Percentiles rank a stretch among this genome's conserved stretches.
These are phyloP conservation scores for Blastocystis sp. DNA, from an alignment of 352 stramenopile species.

Conservation along the genomic window DNA sequence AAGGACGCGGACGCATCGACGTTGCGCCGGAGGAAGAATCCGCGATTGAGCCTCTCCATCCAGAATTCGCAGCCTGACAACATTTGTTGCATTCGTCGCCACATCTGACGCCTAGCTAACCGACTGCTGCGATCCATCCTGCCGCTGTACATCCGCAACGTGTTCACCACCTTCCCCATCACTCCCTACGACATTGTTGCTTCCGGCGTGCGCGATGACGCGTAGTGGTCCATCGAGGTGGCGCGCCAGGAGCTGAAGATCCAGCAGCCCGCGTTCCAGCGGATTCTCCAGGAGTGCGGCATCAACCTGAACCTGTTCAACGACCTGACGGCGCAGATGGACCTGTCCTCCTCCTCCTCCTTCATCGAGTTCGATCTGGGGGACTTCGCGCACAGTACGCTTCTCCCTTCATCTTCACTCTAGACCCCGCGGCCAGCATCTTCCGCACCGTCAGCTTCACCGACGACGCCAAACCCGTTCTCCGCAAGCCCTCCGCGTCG, in stretches of 20 bases:
- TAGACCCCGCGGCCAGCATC: background rate
- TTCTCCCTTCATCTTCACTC: background rate
- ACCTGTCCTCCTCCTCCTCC: background rate
- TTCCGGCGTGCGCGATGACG: background rate
- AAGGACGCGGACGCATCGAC: no score
- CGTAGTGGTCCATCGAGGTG: constrained; percentile 51
- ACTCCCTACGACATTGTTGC: constrained; percentile 47
- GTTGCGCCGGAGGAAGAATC: background rate
- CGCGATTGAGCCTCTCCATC: background rate
- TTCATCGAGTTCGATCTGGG: background rate
- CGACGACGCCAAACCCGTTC: background rate
- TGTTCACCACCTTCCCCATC: constrained; percentile 5
- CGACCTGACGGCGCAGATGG: constrained; percentile 6
- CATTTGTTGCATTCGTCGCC: background rate
- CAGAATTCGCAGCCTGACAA: constrained; percentile 23
- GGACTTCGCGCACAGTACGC: background rate
- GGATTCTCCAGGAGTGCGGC: constrained; percentile 14
- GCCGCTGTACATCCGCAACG: constrained; percentile 42
- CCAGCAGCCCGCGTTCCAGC: constrained; percentile 2
- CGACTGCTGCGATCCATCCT: constrained; percentile 21
- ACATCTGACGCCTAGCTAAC: background rate
- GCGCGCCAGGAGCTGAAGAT: background rate
- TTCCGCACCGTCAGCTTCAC: background rate
- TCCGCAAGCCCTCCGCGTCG: background rate
- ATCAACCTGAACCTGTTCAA: background rate